phyloP scores from a whole-genome alignment of 2,329 filamentous ascomycete species.

The Apiospora rasikravindrae region DNA sequence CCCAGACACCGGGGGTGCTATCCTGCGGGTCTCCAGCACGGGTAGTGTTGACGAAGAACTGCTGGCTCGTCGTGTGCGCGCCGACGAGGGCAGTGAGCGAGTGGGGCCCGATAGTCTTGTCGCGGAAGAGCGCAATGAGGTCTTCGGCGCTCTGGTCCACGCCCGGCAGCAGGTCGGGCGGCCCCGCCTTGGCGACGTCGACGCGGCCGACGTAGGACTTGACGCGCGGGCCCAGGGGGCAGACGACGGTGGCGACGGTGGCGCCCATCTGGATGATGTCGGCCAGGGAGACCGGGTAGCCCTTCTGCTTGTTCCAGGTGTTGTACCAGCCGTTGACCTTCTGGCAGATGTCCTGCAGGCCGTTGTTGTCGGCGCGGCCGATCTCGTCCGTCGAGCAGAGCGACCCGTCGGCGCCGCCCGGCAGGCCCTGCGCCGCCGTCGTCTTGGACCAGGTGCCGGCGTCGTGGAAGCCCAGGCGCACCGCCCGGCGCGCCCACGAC shows the following conservation, averaged over 20 bases:
- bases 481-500: slow-evolving; percentile 47
- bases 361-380: slow-evolving; percentile 49
- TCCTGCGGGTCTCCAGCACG: slow-evolving; percentile 55
- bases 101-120: slow-evolving; percentile 57
- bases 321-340: slow-evolving; percentile 45
- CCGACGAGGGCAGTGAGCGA: slow-evolving; percentile 60
- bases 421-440: slow-evolving; percentile 32
- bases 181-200: slow-evolving; percentile 48
- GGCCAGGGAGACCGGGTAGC: slow-evolving; percentile 51
- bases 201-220: slow-evolving; percentile 57
- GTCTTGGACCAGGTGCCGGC: slow-evolving; percentile 49
- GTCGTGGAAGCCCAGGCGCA: slow-evolving; percentile 56
- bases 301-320: slow-evolving; percentile 37
- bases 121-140: slow-evolving; percentile 53
- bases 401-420: slow-evolving; percentile 51
- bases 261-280: slow-evolving; percentile 61
- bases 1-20: slow-evolving; percentile 58
- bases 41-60: slow-evolving; percentile 48
- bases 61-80: slow-evolving; percentile 57
- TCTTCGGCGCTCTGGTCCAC: slow-evolving; percentile 50
- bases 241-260: slow-evolving; percentile 55
- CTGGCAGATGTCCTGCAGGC: slow-evolving; percentile 50
- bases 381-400: slow-evolving; percentile 49
- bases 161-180: slow-evolving; percentile 49
- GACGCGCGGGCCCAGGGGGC: slow-evolving; percentile 52